phyloP scores from a whole-genome alignment of 2,329 filamentous ascomycete genomes.

The Aureobasidium sp. region DNA sequence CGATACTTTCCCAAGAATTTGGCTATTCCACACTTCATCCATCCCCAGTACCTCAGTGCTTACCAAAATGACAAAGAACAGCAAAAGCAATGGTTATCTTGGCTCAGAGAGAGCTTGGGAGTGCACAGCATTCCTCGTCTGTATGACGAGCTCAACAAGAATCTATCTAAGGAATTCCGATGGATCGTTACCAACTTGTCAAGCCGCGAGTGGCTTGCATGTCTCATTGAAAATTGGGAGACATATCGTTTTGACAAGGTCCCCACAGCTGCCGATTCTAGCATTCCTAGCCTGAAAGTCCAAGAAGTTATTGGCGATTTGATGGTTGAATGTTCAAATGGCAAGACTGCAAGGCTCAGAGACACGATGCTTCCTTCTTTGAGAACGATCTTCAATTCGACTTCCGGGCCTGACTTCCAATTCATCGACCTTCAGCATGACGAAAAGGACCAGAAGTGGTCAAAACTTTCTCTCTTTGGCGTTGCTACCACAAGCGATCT shows the following conservation, averaged over 20 bases:
- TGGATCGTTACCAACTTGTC: background rate
- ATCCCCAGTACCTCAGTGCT: background rate
- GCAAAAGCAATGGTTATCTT: background rate
- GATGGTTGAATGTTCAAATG: background rate
- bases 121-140: constrained; percentile 1
- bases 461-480: background rate
- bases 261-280: background rate
- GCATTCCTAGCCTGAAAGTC: background rate
- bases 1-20: background rate
- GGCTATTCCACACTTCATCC: background rate
- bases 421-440: constrained; percentile 2
- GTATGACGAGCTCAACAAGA: background rate
- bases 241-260: background rate
- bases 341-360: background rate
- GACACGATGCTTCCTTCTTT: constrained; percentile 11
- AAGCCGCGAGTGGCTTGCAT: background rate
- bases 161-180: background rate
- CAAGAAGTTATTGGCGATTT: background rate
- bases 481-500: background rate
- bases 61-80: background rate
- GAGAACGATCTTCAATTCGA: too few relatives aligned
- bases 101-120: background rate
- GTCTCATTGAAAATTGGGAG: background rate
- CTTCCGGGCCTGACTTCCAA: too few relatives aligned
- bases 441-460: background rate